Percentiles rank a stretch among this genome's conserved stretches.
These are phyloP conservation scores for Ramularia collo-cygni DNA, from an alignment of 2,329 filamentous ascomycete species.

Conservation along the genomic window DNA sequence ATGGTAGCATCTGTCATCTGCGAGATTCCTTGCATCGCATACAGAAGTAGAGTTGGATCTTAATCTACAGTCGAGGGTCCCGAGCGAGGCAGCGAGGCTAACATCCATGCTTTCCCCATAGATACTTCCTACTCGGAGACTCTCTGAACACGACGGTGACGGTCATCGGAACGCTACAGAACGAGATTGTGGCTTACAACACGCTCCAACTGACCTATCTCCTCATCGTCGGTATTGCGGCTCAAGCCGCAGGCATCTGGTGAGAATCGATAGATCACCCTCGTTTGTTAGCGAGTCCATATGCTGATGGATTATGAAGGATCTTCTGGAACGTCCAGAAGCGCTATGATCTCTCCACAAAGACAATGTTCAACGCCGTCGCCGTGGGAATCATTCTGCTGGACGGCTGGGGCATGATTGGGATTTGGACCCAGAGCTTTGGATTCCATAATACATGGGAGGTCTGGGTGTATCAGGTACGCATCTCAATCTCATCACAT, in stretches of 20 bases:
- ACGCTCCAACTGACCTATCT: constrained; percentile 60
- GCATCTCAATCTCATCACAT: too few relatives aligned
- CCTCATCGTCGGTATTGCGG: constrained; percentile 57
- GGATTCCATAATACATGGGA: constrained; percentile 21
- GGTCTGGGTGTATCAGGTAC: constrained; percentile 19
- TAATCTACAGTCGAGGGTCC: too few relatives aligned
- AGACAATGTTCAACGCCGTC: constrained; percentile 62
- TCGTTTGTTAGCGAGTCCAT: too few relatives aligned
- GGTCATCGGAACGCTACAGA: constrained; percentile 59
- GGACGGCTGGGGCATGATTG: constrained; percentile 54
- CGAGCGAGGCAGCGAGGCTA: too few relatives aligned
- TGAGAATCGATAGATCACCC: too few relatives aligned
- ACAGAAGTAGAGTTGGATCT: too few relatives aligned
- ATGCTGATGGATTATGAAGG: too few relatives aligned
- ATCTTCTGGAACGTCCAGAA: constrained; percentile 56
- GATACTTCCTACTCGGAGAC: constrained; percentile 64
- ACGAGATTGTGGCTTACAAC: constrained; percentile 58
- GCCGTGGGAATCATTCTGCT: constrained; percentile 56
- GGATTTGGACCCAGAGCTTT: constrained; percentile 49
- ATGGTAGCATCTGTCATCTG: too few relatives aligned
- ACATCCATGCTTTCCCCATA: too few relatives aligned
- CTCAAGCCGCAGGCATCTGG: constrained; percentile 59
- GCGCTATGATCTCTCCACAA: constrained; percentile 53
- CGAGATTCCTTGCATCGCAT: too few relatives aligned
- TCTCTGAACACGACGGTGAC: constrained; percentile 64